Evolutionary conservation across 805 yeast genomes (phyloP).

Genomic region (Teunomyces panamensis): DNA sequence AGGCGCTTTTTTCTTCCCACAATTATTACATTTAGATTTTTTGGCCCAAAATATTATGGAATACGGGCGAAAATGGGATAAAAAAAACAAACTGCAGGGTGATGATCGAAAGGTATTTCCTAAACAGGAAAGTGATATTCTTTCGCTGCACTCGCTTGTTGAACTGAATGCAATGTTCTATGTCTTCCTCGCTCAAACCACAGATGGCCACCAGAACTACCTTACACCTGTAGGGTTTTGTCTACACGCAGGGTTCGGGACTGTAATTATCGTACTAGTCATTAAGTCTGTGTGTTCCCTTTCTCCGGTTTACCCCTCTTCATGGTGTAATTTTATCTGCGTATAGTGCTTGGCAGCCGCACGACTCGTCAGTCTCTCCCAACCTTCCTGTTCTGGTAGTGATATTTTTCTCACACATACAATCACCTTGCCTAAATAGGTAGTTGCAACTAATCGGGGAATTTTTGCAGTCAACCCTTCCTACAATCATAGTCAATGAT

Average conservation of each 20-base stretch:
- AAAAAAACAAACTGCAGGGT: too few species aligned
- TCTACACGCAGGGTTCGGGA: too few species aligned
- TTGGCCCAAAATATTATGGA: neutral
- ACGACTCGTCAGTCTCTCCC: neutral
- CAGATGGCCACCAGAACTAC: too few species aligned
- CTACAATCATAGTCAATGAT: neutral
- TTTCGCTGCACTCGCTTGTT: too few species aligned
- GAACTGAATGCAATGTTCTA: too few species aligned
- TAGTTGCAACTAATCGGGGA: slow-evolving; percentile 1
- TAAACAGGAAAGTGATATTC: too few species aligned
- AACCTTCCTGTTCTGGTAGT: neutral
- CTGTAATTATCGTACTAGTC: too few species aligned
- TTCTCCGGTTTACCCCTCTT: neutral
- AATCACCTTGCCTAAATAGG: slow-evolving; percentile 9
- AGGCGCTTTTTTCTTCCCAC: neutral
- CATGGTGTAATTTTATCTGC: neutral
- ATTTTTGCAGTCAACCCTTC: neutral
- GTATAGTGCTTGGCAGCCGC: neutral
- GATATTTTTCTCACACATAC: neutral
- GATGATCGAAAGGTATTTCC: too few species aligned
- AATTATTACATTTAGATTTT: neutral
- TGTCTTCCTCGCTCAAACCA: too few species aligned
- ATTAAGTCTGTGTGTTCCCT: neutral
- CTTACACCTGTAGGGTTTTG: too few species aligned
- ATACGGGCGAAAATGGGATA: too few species aligned